Evolutionary conservation across 140 eudicot genomes (phyloP).

Genomic region (Erigeron philadelphicus): DNA sequence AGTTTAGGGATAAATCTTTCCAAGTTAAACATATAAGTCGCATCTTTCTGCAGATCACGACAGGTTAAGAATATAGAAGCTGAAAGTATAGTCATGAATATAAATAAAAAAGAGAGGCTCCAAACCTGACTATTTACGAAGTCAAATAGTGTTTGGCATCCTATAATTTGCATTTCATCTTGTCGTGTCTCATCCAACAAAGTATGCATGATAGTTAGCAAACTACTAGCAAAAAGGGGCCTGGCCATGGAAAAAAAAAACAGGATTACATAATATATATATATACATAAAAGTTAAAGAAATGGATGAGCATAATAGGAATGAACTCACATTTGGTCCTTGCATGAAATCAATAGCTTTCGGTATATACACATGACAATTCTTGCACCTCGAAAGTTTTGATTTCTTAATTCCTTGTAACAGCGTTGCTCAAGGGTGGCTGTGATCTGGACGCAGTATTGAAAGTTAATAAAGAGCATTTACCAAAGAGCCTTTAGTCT

Average conservation of each 20-base stretch:
- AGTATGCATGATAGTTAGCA: constrained; percentile 64
- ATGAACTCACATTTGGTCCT: constrained; percentile 81
- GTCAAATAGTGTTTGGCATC: constrained; percentile 77
- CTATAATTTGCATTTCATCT: constrained; percentile 67
- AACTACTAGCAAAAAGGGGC: constrained; percentile 79
- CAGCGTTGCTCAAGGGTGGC: constrained; percentile 75
- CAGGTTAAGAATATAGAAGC: not conserved
- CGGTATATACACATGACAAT: constrained; percentile 71
- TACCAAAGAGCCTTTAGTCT: too few species aligned
- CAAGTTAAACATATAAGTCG: constrained; percentile 71
- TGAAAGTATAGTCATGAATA: not conserved
- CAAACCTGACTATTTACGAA: constrained; percentile 61
- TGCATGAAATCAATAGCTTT: constrained; percentile 73
- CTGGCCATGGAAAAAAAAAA: constrained; percentile 35
- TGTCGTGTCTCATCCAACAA: constrained; percentile 69
- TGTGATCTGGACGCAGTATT: constrained; percentile 60
- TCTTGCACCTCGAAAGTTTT: constrained; percentile 57
- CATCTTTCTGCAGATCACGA: constrained; percentile 48
- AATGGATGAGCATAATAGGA: constrained; percentile 2
- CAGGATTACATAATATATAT: not conserved
- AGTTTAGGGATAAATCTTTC: constrained; percentile 73
- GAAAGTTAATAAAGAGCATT: not conserved
- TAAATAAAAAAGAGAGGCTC: constrained; percentile 3
- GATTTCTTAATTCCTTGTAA: constrained; percentile 80
- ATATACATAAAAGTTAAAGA: not conserved